Percentiles rank a stretch among this genome's conserved stretches.
These are phyloP conservation scores for Diaporthe longicolla DNA, from an alignment of 2,329 filamentous ascomycete genomes.

Conservation along the genomic window DNA sequence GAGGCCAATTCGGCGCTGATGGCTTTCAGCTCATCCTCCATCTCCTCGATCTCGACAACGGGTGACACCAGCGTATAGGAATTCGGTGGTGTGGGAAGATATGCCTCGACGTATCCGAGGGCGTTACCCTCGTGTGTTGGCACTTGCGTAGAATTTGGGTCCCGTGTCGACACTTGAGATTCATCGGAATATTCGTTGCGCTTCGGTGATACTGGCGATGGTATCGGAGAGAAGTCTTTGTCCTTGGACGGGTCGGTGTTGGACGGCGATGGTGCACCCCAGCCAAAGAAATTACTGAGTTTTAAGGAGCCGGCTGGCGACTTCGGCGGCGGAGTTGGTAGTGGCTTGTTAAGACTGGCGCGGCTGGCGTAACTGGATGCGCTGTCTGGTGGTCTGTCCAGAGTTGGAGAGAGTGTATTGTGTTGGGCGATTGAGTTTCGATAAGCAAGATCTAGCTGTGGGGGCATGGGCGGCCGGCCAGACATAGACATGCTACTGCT, in stretches of 20 bases:
- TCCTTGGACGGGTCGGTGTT: slow-evolving; percentile 67
- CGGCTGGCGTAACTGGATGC: slow-evolving; percentile 41
- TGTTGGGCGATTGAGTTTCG: slow-evolving; percentile 52
- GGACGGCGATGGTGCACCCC: slow-evolving; percentile 63
- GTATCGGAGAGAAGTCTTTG: slow-evolving; percentile 60
- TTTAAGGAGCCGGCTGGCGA: slow-evolving; percentile 64
- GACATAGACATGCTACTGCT: slow-evolving; percentile 63
- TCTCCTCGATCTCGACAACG: slow-evolving; percentile 78
- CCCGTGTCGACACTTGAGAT: slow-evolving; percentile 56
- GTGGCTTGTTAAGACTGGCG: slow-evolving; percentile 64
- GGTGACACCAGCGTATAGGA: slow-evolving; percentile 51
- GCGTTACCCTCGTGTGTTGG: slow-evolving; percentile 59
- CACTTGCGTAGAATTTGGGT: slow-evolving; percentile 57
- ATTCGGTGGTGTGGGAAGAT: slow-evolving; percentile 64
- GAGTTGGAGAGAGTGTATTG: slow-evolving; percentile 45
- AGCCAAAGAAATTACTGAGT: slow-evolving; percentile 68
- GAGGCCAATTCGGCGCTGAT: slow-evolving; percentile 93
- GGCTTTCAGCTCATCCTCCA: slow-evolving; percentile 94
- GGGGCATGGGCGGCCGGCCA: slow-evolving; percentile 64
- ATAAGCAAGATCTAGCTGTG: slow-evolving; percentile 65
- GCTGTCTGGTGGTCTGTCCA: slow-evolving; percentile 45
- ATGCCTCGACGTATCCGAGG: slow-evolving; percentile 65
- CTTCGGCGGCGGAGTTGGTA: slow-evolving; percentile 70
- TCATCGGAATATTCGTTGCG: slow-evolving; percentile 57
- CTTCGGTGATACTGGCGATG: slow-evolving; percentile 65